Conservation (phyloP, 805 yeast genomes). For the Peterozyma toletana region DNA sequence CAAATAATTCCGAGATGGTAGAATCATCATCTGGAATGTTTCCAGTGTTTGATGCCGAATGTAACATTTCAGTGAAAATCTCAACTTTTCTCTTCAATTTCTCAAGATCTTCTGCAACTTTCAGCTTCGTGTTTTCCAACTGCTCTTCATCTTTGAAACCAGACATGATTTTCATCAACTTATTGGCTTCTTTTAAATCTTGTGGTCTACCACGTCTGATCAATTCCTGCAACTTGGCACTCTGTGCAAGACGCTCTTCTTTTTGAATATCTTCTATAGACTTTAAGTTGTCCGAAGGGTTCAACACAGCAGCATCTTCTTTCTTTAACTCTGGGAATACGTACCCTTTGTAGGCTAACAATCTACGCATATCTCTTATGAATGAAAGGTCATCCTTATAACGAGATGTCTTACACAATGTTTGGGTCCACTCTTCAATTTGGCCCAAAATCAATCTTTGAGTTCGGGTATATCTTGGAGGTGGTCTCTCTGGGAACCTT, state of each 20-base stretch:
- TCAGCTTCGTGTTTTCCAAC: constrained; percentile 63
- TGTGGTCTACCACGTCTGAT: constrained; percentile 93
- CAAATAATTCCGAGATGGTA: constrained; percentile 70
- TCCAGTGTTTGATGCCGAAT: constrained; percentile 35
- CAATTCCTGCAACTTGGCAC: constrained; percentile 92
- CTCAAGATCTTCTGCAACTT: constrained; percentile 77
- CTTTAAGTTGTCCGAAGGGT: constrained; percentile 81
- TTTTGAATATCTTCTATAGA: constrained; percentile 84
- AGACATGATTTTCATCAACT: constrained; percentile 95
- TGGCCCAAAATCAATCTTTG: constrained; percentile 83
- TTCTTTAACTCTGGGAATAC: constrained; percentile 84
- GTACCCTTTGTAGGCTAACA: constrained; percentile 85
- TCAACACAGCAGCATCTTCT: constrained; percentile 89
- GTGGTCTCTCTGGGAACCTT: constrained; percentile 92
- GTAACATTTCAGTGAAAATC: constrained; percentile 80
- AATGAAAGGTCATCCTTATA: constrained; percentile 89
- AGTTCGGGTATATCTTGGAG: constrained; percentile 71
- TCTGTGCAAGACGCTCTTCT: constrained; percentile 88
- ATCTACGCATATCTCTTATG: constrained; percentile 92
- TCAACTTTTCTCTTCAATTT: constrained; percentile 82
- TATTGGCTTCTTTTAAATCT: constrained; percentile 93
- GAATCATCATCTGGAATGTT: constrained; percentile 45
- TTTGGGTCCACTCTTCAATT: constrained; percentile 96
- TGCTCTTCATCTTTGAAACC: constrained; percentile 86
- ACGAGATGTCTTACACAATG: constrained; percentile 82